Percentiles rank a stretch among this genome's conserved stretches.
Conservation (phyloP, 2,329 filamentous ascomycete species). For the Aureobasidium musti region DNA sequence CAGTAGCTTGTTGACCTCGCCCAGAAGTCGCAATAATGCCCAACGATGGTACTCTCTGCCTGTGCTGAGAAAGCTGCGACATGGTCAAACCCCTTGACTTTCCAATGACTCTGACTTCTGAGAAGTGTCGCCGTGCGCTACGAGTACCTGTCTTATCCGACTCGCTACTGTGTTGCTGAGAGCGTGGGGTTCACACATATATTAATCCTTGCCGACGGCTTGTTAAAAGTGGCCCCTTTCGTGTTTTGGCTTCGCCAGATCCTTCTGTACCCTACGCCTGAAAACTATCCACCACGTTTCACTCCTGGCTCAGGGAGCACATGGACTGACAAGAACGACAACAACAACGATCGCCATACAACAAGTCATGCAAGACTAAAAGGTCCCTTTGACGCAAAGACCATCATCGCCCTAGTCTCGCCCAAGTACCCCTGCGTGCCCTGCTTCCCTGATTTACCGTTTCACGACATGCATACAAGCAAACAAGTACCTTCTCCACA, state of each 20-base stretch:
- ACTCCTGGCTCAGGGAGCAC: background rate
- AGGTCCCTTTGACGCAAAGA: slow-evolving; percentile 13
- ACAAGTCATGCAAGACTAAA: background rate
- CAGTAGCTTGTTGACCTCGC: background rate
- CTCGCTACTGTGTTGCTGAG: slow-evolving; percentile 17
- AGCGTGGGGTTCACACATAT: slow-evolving; percentile 17
- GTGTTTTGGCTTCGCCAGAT: slow-evolving; percentile 21
- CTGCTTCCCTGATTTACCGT: slow-evolving; percentile 13
- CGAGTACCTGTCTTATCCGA: slow-evolving; percentile 6
- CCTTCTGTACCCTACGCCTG: background rate
- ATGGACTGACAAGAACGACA: background rate
- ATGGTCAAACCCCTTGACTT: slow-evolving; percentile 5
- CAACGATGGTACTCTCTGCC: slow-evolving; percentile 4
- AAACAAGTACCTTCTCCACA: slow-evolving; percentile 11
- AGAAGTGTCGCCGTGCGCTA: background rate
- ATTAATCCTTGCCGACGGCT: slow-evolving; percentile 12
- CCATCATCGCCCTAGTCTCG: slow-evolving; percentile 10
- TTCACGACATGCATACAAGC: slow-evolving; percentile 7
- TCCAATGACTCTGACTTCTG: background rate
- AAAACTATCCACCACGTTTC: background rate
- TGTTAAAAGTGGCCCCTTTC: slow-evolving; percentile 19
- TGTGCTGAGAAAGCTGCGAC: slow-evolving; percentile 24
- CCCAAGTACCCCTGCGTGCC: slow-evolving; percentile 9
- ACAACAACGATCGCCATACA: slow-evolving; percentile 1
- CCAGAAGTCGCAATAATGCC: slow-evolving; percentile 8